Evolutionary conservation across 495 filamentous ascomycete genomes (phyloP).

Genomic region (Xylaria cubensis): DNA sequence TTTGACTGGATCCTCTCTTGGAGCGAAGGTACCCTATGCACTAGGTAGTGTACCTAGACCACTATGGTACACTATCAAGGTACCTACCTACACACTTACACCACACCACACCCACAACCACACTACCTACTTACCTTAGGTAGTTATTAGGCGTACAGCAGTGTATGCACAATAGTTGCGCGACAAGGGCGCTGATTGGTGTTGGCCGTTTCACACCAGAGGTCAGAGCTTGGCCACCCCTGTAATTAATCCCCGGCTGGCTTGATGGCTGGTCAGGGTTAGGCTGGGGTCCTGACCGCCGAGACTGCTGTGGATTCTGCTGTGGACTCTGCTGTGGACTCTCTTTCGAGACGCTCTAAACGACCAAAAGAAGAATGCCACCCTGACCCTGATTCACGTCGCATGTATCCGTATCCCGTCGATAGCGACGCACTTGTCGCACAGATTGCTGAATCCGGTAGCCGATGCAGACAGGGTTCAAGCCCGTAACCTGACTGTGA

Average conservation of each 20-base stretch:
- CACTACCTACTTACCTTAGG: too few species aligned
- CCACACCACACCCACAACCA: not conserved
- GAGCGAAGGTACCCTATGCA: not conserved
- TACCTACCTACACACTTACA: not conserved
- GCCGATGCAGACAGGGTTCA: conserved; percentile 25
- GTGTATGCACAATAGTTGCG: conserved; percentile 12
- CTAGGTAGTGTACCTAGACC: too few species aligned
- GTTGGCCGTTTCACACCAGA: conserved; percentile 17
- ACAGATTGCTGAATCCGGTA: conserved; percentile 26
- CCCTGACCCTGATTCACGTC: conserved; percentile 54
- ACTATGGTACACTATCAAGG: too few species aligned
- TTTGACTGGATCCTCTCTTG: not conserved
- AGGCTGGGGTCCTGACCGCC: conserved; percentile 35
- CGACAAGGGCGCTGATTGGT: conserved; percentile 15
- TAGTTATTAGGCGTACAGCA: not conserved
- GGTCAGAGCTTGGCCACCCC: conserved; percentile 20
- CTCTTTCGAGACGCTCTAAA: conserved; percentile 53
- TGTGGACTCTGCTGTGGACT: conserved; percentile 35
- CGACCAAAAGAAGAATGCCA: conserved; percentile 26
- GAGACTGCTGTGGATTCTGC: conserved; percentile 25
- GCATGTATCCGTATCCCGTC: conserved; percentile 45
- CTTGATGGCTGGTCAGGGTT: conserved; percentile 31
- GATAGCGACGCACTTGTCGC: conserved; percentile 27
- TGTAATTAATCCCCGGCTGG: conserved; percentile 30
- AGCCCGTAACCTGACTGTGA: conserved; percentile 18